These are phyloP conservation scores for Pholiota conissans DNA, from an alignment of 768 basidiomycete species.

Conservation along the genomic window DNA sequence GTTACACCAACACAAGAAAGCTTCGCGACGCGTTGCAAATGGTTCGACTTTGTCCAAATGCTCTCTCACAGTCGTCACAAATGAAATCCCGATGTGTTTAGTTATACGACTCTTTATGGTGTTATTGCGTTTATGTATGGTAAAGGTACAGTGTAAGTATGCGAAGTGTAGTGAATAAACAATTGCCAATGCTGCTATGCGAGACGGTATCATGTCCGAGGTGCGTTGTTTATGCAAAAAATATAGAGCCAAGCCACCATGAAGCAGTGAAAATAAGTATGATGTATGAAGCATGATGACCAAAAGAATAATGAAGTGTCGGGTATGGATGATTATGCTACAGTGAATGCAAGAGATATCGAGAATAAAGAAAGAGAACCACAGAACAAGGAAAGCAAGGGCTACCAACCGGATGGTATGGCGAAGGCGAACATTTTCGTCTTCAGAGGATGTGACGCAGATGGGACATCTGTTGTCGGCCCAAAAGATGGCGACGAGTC, in stretches of 20 bases:
- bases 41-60: background rate
- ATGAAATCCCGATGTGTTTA: background rate
- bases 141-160: conserved; percentile 12
- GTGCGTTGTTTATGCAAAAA: conserved; percentile 19
- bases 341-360: conserved; percentile 16
- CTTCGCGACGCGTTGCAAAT: background rate
- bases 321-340: conserved; percentile 18
- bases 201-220: conserved; percentile 3
- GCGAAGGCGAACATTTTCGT: conserved; percentile 67
- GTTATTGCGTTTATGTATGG: conserved; percentile 11
- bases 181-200: conserved; percentile 5
- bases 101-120: too few species aligned
- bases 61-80: background rate
- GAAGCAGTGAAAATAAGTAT: conserved; percentile 6
- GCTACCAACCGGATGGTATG: conserved; percentile 60
- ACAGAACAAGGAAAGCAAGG: conserved; percentile 14
- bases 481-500: conserved; percentile 40
- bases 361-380: conserved; percentile 18
- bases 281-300: conserved; percentile 5
- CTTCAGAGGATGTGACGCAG: conserved; percentile 51
- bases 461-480: conserved; percentile 28
- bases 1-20: too few species aligned
- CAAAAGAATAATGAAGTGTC: conserved; percentile 11
- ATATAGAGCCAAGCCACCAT: conserved; percentile 15
- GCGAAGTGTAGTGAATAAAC: conserved; percentile 8